These are phyloP conservation scores for Candida fluviatilis DNA, from an alignment of 805 yeast genomes.

Conservation along the genomic window DNA sequence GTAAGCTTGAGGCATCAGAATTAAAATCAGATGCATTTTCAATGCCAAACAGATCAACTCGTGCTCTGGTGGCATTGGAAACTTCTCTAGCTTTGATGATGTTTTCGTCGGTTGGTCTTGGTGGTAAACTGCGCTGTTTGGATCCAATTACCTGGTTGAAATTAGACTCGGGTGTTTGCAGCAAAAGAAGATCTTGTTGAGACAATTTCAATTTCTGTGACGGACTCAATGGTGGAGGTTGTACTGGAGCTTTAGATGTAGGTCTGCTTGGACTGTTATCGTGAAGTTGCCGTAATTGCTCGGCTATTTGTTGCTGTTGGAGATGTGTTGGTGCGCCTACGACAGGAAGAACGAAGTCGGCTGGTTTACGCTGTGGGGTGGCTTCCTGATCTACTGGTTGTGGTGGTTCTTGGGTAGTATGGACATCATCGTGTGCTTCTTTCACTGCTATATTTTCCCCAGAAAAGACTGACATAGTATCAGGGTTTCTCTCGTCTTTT, in stretches of 20 bases:
- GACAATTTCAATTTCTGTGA: not conserved
- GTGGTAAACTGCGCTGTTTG: constrained; percentile 15
- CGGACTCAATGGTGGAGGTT: not conserved
- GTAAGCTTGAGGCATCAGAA: not conserved
- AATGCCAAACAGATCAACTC: constrained; percentile 4
- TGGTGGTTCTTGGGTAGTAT: too few species aligned
- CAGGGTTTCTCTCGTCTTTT: too few species aligned
- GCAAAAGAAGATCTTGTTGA: not conserved
- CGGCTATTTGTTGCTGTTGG: constrained; percentile 1
- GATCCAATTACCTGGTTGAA: not conserved
- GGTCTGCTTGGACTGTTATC: not conserved
- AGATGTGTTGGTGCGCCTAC: not conserved
- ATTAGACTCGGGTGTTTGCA: not conserved
- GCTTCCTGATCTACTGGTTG: too few species aligned
- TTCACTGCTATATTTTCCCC: too few species aligned
- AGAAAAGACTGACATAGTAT: too few species aligned
- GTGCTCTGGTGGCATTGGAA: constrained; percentile 10
- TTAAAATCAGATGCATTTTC: constrained; percentile 3
- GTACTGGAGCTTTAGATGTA: not conserved
- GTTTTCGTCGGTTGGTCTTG: constrained; percentile 22
- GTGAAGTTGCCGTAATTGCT: not conserved
- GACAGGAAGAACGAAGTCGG: too few species aligned
- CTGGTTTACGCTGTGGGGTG: too few species aligned
- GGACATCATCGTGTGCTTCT: too few species aligned
- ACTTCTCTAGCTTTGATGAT: constrained; percentile 20